Conservation (phyloP, 1,284 basidiomycete genomes). For the Leccinum holopus region DNA sequence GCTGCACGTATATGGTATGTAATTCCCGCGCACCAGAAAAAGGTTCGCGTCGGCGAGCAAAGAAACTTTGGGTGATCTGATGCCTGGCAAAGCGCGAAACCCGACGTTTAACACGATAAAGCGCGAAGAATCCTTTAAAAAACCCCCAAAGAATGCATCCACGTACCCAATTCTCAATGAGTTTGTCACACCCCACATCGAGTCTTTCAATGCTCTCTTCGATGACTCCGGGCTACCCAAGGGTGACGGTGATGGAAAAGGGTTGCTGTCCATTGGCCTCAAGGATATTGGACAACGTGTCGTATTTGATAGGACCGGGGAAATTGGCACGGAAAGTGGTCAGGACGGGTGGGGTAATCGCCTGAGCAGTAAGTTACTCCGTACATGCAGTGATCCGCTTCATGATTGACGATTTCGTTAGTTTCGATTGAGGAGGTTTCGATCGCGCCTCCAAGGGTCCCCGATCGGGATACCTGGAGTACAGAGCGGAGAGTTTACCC, state of each 20-base stretch:
- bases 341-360: constrained; percentile 74
- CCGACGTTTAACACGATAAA: constrained; percentile 84
- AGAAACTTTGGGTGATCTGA: constrained; percentile 18
- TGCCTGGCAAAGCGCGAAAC: constrained; percentile 37
- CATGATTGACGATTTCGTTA: constrained; percentile 34
- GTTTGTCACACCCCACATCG: constrained; percentile 91
- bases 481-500: constrained; percentile 85
- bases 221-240: constrained; percentile 75
- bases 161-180: constrained; percentile 87
- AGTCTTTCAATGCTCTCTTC: constrained; percentile 96
- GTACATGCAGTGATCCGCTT: constrained; percentile 13
- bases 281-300: constrained; percentile 89
- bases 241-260: constrained; percentile 76
- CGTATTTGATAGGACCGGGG: constrained; percentile 83
- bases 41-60: constrained; percentile 13
- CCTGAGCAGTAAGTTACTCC: constrained; percentile 65
- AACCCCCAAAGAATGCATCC: constrained; percentile 70
- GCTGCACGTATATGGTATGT: constrained; percentile 20
- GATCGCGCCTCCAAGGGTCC: constrained; percentile 84
- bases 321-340: constrained; percentile 51
- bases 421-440: constrained; percentile 91
- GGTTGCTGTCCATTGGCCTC: constrained; percentile 78
- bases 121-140: constrained; percentile 80
- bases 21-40: constrained; percentile 11
- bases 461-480: constrained; percentile 79